Evolutionary conservation across 371 early-diverging fungal genomes (phyloP).

Genomic region (Thermomucor indicae-seudaticae): DNA sequence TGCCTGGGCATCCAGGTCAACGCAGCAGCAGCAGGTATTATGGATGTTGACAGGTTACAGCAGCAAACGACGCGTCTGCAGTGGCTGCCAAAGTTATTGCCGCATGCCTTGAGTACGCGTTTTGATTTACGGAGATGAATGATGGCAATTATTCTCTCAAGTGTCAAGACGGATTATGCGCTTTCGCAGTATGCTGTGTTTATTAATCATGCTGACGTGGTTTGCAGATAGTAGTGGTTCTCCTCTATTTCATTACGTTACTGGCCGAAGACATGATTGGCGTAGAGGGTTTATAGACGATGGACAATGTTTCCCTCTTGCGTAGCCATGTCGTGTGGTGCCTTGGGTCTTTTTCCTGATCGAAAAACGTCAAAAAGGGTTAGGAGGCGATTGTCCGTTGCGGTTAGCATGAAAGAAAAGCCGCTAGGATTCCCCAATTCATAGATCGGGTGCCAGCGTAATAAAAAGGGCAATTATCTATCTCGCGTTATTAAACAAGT

Average conservation of each 20-base stretch:
- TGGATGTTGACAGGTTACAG: no score
- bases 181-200: conserved; percentile 11
- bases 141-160: conserved; percentile 20
- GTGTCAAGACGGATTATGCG: conserved; percentile 11
- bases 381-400: neutral
- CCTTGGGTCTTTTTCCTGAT: conserved; percentile 18
- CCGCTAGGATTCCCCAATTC: no score
- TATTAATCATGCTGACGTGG: conserved; percentile 1
- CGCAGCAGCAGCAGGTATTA: no score
- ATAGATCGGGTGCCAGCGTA: no score
- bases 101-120: no score
- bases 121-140: conserved; percentile 10
- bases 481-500: no score
- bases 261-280: conserved; percentile 17
- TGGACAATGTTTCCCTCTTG: conserved; percentile 19
- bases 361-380: neutral
- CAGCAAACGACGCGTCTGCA: no score
- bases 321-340: conserved; percentile 10
- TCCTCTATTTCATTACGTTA: conserved; percentile 21
- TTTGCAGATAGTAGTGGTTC: conserved; percentile 20
- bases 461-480: no score
- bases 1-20: no score
- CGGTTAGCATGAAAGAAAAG: neutral
- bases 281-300: conserved; percentile 7
- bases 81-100: no score